These are phyloP conservation scores for Lodderomyces margitis DNA, from an alignment of 1,139 yeast species.

Conservation along the genomic window DNA sequence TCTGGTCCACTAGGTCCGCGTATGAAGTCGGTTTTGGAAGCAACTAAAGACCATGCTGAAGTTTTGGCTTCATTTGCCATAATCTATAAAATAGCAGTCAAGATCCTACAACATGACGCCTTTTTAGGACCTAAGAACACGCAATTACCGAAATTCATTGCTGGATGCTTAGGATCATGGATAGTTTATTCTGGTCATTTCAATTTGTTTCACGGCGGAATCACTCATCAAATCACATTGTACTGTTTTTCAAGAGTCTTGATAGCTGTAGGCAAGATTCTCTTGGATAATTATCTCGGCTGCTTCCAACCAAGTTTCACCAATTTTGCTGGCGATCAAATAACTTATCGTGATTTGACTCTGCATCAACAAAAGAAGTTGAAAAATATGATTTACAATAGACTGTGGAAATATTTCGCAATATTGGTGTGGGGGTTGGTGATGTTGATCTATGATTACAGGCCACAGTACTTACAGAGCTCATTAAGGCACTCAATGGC, in stretches of 20 bases:
- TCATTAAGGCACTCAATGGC: constrained; percentile 72
- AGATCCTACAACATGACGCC: constrained; percentile 32
- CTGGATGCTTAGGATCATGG: constrained; percentile 67
- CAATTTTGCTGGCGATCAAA: constrained; percentile 20
- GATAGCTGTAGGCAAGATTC: constrained; percentile 51
- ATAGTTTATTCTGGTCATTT: constrained; percentile 63
- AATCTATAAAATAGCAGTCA: constrained; percentile 48
- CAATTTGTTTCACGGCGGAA: constrained; percentile 45
- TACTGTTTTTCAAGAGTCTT: constrained; percentile 61
- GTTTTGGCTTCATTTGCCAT: constrained; percentile 68
- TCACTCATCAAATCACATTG: constrained; percentile 58
- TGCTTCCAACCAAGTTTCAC: constrained; percentile 37
- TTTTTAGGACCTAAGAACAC: constrained; percentile 33
- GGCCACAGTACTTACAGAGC: constrained; percentile 63
- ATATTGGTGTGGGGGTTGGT: constrained; percentile 75
- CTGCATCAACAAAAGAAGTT: constrained; percentile 34
- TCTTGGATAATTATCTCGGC: constrained; percentile 37
- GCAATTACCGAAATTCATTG: constrained; percentile 46
- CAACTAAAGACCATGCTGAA: constrained; percentile 65
- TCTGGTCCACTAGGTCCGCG: constrained; percentile 49
- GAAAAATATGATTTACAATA: constrained; percentile 34
- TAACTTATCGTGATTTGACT: constrained; percentile 30
- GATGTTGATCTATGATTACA: constrained; percentile 66
- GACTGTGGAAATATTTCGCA: constrained; percentile 65
- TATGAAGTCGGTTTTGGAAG: constrained; percentile 47